phyloP scores from a whole-genome alignment of 1,139 yeast species.

The Yamadazyma trypodendri region DNA sequence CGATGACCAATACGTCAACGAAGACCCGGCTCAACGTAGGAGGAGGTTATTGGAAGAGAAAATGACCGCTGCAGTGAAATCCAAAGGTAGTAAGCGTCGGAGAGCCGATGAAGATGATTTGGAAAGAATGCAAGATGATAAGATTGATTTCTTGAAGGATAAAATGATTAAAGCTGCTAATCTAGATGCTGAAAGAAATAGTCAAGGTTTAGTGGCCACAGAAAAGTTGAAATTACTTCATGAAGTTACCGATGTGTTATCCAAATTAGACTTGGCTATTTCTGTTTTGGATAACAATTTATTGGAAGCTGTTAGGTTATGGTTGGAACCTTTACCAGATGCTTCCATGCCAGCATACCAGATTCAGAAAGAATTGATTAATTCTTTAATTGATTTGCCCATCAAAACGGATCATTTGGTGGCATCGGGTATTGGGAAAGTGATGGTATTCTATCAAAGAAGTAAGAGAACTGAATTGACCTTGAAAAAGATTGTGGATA shows the following conservation, averaged over 20 bases:
- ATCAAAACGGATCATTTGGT: constrained; percentile 93
- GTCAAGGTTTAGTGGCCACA: constrained; percentile 75
- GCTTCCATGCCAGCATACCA: constrained; percentile 96
- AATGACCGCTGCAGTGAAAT: constrained; percentile 74
- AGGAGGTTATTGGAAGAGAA: constrained; percentile 79
- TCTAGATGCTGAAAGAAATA: constrained; percentile 81
- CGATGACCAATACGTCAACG: constrained; percentile 24
- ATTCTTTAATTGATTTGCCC: constrained; percentile 74
- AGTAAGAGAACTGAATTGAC: constrained; percentile 85
- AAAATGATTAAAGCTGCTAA: constrained; percentile 94
- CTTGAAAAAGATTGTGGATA: constrained; percentile 85
- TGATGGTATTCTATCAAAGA: constrained; percentile 89
- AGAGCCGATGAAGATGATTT: constrained; percentile 86
- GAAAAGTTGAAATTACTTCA: constrained; percentile 81
- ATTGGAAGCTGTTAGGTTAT: constrained; percentile 88
- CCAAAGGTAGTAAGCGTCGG: constrained; percentile 55
- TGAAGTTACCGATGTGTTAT: constrained; percentile 71
- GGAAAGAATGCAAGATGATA: constrained; percentile 93
- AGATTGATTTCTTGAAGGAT: constrained; percentile 75
- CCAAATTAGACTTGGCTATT: constrained; percentile 84
- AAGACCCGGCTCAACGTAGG: constrained; percentile 52
- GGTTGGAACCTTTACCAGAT: constrained; percentile 98
- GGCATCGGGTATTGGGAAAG: constrained; percentile 93
- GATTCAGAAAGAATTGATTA: constrained; percentile 84
- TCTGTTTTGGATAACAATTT: constrained; percentile 92